Percentiles rank a stretch among this genome's conserved stretches.
phyloP scores from a whole-genome alignment of 1,139 yeast species.

The Geotrichum cucujoidarum region DNA sequence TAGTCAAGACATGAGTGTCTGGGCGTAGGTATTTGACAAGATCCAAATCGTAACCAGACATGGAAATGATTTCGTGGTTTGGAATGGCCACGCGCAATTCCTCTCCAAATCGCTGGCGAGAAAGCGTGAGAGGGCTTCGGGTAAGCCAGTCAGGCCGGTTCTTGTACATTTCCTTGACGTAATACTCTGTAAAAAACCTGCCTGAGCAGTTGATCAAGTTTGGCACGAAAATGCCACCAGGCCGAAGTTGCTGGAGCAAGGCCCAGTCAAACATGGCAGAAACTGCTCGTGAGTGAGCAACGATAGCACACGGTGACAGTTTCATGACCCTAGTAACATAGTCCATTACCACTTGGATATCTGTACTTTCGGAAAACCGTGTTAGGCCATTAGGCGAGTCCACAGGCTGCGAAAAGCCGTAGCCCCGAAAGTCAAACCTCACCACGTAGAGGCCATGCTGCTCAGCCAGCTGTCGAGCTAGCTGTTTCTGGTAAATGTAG shows the following conservation, averaged over 20 bases:
- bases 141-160: constrained; percentile 38
- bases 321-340: constrained; percentile 39
- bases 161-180: constrained; percentile 29
- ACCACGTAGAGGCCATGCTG: constrained; percentile 58
- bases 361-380: constrained; percentile 60
- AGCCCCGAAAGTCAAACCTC: constrained; percentile 79
- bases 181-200: constrained; percentile 44
- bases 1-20: constrained; percentile 53
- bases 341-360: constrained; percentile 46
- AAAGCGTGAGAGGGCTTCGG: constrained; percentile 38
- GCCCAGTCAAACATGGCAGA: constrained; percentile 79
- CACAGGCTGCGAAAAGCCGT: constrained; percentile 69
- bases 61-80: constrained; percentile 48
- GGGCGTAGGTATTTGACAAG: constrained; percentile 40
- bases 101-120: constrained; percentile 50
- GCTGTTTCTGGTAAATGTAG: constrained; percentile 62
- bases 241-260: constrained; percentile 39
- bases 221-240: constrained; percentile 46
- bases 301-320: constrained; percentile 43
- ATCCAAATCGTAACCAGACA: constrained; percentile 50
- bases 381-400: constrained; percentile 43
- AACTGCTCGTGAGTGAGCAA: constrained; percentile 78
- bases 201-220: constrained; percentile 68
- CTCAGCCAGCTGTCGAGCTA: constrained; percentile 59
- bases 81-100: constrained; percentile 43